Evolutionary conservation across 2,329 filamentous ascomycete genomes (phyloP).

Genomic region (Teratosphaeriaceae sp.): DNA sequence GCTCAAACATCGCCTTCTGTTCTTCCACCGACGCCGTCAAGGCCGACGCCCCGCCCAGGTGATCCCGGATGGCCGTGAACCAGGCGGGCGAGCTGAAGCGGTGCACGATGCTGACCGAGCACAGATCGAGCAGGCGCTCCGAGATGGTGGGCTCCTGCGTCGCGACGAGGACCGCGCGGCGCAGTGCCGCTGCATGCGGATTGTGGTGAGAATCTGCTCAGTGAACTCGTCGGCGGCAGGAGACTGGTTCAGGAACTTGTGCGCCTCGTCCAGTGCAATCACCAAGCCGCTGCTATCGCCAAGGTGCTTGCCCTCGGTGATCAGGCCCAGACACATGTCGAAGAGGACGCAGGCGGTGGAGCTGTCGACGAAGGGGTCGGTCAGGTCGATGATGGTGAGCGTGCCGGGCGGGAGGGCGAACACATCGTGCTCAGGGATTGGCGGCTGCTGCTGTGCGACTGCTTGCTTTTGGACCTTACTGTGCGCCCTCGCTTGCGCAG

Average conservation of each 20-base stretch:
- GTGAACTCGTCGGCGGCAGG: constrained; percentile 54
- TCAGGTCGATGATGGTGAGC: constrained; percentile 65
- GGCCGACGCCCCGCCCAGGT: constrained; percentile 41
- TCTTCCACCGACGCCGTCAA: constrained; percentile 10
- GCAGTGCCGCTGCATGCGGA: constrained; percentile 65
- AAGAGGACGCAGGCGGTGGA: constrained; percentile 66
- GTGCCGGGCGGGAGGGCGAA: constrained; percentile 37
- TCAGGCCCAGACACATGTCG: constrained; percentile 62
- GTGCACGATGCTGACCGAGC: constrained; percentile 65
- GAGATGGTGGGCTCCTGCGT: constrained; percentile 73
- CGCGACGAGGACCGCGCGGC: constrained; percentile 62
- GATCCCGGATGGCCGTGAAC: constrained; percentile 42
- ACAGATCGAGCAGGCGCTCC: constrained; percentile 61
- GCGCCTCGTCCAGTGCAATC: constrained; percentile 68
- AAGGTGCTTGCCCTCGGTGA: constrained; percentile 27
- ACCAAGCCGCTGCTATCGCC: constrained; percentile 45
- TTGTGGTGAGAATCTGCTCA: constrained; percentile 53
- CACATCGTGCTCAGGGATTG: constrained; percentile 2
- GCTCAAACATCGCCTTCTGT: constrained; percentile 19
- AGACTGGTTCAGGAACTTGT: constrained; percentile 63
- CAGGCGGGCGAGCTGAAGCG: constrained; percentile 62
- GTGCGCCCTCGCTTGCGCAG: neutral
- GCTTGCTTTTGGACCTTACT: neutral
- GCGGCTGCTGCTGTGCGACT: neutral
- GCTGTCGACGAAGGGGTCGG: constrained; percentile 62